Conservation (phyloP, 2,329 filamentous ascomycete genomes). For the Cyanodermella asteris region DNA sequence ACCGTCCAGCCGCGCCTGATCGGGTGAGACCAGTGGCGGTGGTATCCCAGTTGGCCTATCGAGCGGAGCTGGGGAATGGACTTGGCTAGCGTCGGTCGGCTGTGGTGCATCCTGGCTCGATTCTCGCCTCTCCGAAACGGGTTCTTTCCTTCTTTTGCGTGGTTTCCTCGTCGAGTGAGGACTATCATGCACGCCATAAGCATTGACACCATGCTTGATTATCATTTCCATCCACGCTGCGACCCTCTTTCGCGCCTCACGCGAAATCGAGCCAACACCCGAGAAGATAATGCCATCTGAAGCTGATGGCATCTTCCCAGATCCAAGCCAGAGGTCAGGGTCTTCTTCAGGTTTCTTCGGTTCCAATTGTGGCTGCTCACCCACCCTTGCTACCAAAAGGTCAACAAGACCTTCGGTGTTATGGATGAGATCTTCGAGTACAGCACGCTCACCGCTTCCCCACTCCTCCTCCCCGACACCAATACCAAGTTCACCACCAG, state of each 20-base stretch:
- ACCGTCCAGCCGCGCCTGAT: not conserved
- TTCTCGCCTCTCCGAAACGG: not conserved
- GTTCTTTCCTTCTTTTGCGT: constrained; percentile 14
- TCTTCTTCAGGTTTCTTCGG: constrained; percentile 8
- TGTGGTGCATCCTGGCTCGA: too few relatives aligned
- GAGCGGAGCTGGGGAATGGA: constrained; percentile 3
- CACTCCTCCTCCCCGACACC: constrained; percentile 91
- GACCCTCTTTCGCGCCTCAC: constrained; percentile 47
- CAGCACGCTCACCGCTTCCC: constrained; percentile 80
- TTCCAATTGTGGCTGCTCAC: constrained; percentile 23
- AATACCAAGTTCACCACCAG: constrained; percentile 74
- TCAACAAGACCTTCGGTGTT: constrained; percentile 72
- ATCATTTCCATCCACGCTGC: constrained; percentile 77
- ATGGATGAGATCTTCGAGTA: constrained; percentile 67
- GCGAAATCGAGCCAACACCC: constrained; percentile 51
- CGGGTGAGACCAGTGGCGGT: constrained; percentile 17
- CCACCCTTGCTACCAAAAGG: constrained; percentile 70
- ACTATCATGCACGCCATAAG: constrained; percentile 69
- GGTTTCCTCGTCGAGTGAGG: constrained; percentile 43
- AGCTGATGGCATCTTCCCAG: constrained; percentile 41
- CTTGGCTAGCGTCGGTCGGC: constrained; percentile 9
- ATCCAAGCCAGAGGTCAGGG: constrained; percentile 48
- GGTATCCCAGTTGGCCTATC: constrained; percentile 18
- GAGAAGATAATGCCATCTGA: constrained; percentile 76
- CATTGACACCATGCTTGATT: constrained; percentile 60